Percentiles rank a stretch among this genome's conserved stretches.
These are phyloP conservation scores for Tetrastigma voinierianum DNA, from an alignment of 164 flowering plant genomes.

Conservation along the genomic window DNA sequence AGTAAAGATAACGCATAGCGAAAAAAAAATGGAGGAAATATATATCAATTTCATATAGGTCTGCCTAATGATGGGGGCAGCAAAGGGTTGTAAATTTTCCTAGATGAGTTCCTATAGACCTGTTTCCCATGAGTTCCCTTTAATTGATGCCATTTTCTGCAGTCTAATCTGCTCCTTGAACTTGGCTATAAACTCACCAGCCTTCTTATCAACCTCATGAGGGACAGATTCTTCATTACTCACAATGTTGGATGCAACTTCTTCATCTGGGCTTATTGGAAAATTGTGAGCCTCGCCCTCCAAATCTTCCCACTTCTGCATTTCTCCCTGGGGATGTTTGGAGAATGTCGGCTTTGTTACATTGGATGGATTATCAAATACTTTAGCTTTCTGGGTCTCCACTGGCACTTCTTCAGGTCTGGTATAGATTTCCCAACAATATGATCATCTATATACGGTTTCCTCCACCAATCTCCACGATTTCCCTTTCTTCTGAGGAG, in stretches of 20 bases:
- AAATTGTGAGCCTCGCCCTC: conserved; percentile 22
- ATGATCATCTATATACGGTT: conserved; percentile 14
- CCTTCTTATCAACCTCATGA: conserved; percentile 56
- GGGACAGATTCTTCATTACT: conserved; percentile 24
- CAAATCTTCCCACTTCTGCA: conserved; percentile 18
- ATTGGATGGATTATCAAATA: neutral
- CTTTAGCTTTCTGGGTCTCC: conserved; percentile 7
- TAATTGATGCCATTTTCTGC: conserved; percentile 37
- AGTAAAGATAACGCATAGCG: too few relatives aligned
- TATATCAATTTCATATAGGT: neutral
- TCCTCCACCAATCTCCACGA: conserved; percentile 13
- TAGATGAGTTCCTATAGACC: conserved; percentile 11
- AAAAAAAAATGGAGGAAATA: neutral
- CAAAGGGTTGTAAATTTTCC: conserved; percentile 17
- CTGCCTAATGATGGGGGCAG: neutral
- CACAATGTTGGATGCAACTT: neutral
- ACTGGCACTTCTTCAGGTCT: conserved; percentile 15
- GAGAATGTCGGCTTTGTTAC: conserved; percentile 11
- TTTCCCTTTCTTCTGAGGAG: neutral
- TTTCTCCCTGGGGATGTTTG: conserved; percentile 18
- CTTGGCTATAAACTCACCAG: conserved; percentile 65
- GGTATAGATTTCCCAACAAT: conserved; percentile 6
- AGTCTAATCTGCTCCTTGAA: conserved; percentile 58
- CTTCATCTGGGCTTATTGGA: conserved; percentile 22
- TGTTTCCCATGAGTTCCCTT: conserved; percentile 27